Percentiles rank a stretch among this genome's conserved stretches.
Evolutionary conservation across 2,329 filamentous ascomycete species (phyloP).

Genomic region (Metarhizium humberi): DNA sequence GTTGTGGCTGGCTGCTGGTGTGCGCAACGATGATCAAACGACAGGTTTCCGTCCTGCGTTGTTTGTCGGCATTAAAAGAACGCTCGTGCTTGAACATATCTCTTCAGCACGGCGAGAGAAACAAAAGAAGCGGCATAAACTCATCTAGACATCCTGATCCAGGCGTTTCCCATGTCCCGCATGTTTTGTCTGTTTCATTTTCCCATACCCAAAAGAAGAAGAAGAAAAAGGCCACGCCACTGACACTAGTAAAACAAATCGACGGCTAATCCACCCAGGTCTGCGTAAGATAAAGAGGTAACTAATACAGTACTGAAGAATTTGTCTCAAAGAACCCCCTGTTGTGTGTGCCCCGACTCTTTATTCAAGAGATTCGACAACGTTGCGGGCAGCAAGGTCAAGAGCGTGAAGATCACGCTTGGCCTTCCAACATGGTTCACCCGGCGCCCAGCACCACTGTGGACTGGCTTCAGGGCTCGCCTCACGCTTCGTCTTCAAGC

Average conservation of each 20-base stretch:
- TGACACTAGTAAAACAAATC: background rate
- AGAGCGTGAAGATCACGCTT: conserved; percentile 23
- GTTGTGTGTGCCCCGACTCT: background rate
- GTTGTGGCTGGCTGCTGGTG: background rate
- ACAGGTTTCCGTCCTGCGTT: background rate
- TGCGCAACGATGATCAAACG: background rate
- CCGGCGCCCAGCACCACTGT: conserved; percentile 16
- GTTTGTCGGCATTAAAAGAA: background rate
- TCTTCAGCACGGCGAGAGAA: background rate
- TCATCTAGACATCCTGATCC: background rate
- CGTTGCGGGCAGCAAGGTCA: conserved; percentile 16
- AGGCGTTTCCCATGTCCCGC: background rate
- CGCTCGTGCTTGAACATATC: background rate
- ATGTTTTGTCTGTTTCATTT: background rate
- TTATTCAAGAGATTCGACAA: conserved; percentile 16
- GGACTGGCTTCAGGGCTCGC: conserved; percentile 12
- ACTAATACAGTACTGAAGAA: background rate
- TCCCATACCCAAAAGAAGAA: background rate
- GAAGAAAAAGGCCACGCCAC: background rate
- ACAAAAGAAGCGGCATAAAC: background rate
- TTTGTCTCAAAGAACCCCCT: background rate
- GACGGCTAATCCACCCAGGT: background rate
- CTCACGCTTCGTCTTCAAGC: conserved; percentile 6
- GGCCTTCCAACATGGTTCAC: conserved; percentile 32
- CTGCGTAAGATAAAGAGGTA: background rate